Conservation (phyloP, 192 early-diverging fungal genomes). For the Paraglomus brasilianum region DNA sequence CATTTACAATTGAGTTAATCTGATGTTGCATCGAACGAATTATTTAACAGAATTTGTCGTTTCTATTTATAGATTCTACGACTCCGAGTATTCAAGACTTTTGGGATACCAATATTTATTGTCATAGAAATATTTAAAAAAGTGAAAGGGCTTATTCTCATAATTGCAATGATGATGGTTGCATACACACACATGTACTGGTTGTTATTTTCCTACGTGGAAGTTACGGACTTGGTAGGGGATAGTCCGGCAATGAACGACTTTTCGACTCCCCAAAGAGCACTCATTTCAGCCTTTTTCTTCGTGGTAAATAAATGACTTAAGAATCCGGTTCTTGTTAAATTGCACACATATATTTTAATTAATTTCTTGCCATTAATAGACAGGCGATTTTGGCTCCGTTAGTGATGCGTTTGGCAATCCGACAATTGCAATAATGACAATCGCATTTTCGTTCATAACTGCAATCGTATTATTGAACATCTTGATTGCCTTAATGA, state of each 20-base stretch:
- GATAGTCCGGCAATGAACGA: too few relatives aligned
- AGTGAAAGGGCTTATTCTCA: not conserved
- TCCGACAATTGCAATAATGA: not conserved
- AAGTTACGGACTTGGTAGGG: too few relatives aligned
- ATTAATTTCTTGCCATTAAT: not conserved
- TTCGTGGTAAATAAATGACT: not conserved
- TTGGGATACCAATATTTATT: constrained; percentile 16
- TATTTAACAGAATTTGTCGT: not conserved
- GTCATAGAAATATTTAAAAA: constrained; percentile 15
- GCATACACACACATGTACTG: constrained; percentile 6
- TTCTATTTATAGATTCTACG: constrained; percentile 1
- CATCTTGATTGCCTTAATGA: constrained; percentile 15
- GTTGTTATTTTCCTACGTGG: too few relatives aligned
- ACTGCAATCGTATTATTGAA: constrained; percentile 25
- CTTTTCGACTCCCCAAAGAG: too few relatives aligned
- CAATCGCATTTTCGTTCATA: constrained; percentile 19
- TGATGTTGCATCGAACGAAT: too few relatives aligned
- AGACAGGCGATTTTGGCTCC: not conserved
- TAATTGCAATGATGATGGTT: not conserved
- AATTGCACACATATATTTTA: not conserved
- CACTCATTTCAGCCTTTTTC: not conserved
- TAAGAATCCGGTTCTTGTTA: not conserved
- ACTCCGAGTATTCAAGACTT: constrained; percentile 4
- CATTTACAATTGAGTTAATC: too few relatives aligned
- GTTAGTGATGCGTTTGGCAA: not conserved